phyloP scores from a whole-genome alignment of 495 filamentous ascomycete species.

The Evernia prunastri region DNA sequence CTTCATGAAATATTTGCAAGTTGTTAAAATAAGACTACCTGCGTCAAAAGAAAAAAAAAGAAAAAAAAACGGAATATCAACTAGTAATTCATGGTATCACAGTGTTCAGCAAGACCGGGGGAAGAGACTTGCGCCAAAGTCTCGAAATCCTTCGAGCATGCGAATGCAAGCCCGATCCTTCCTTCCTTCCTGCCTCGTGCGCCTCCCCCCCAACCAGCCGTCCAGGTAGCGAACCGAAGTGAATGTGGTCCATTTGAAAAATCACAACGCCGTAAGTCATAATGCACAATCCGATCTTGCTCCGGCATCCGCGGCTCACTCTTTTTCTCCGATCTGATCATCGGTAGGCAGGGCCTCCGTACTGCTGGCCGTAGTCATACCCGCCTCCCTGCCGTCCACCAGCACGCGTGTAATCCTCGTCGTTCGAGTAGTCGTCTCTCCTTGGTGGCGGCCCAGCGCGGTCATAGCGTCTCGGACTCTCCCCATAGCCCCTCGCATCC shows the following conservation, averaged over 20 bases:
- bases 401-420: conserved; percentile 27
- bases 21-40: conserved; percentile 1
- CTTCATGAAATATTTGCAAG: not conserved
- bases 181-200: not conserved
- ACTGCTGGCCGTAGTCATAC: conserved; percentile 24
- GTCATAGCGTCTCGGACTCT: conserved; percentile 29
- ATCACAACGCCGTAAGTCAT: not conserved
- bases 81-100: conserved; percentile 20
- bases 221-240: not conserved
- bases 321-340: not conserved
- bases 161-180: not conserved
- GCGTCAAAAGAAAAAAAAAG: not conserved
- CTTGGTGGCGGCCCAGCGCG: conserved; percentile 15
- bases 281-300: not conserved
- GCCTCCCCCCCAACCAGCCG: not conserved
- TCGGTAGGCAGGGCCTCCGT: conserved; percentile 23
- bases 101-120: not conserved
- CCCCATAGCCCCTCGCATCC: conserved; percentile 23
- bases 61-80: not conserved
- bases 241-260: conserved; percentile 8
- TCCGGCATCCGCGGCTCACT: not conserved
- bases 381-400: conserved; percentile 20
- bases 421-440: conserved; percentile 20
- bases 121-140: not conserved
- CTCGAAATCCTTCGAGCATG: not conserved